Base-by-base conservation (phyloP, 2,329 filamentous ascomycete genomes). In the Ophiostoma triangulosporum region DNA sequence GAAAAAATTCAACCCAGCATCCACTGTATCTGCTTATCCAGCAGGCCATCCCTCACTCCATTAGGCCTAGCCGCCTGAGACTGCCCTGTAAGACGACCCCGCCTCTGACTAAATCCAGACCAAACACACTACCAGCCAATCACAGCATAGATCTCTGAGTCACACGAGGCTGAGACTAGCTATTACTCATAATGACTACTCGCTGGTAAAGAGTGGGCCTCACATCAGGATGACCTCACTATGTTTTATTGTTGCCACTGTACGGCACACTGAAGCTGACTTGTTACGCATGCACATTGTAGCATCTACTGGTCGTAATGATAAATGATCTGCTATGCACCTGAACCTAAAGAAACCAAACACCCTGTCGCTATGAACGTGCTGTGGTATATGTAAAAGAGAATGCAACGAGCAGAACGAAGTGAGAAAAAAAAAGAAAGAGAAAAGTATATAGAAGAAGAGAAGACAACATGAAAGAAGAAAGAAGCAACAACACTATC, bases 401-500 rank as follows among this genome's bases (percentile, higher is more conserved):
- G 29, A 12, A 38, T 9, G 12, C 11, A 38, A 20, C 3, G 7
- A 24, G 8, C 6, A 17, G n/a, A n/a, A n/a, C n/a, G n/a, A n/a
- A n/a, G n/a, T n/a, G 15, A 48, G 14, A 48, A 17, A 32, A 32
- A 32, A 22, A 17, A 3, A 35, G 29, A 29, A 32, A 43, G 26
- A 22, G 20, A 40, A 33, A 12, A 4, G 33, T 15, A 45, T 17
- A 38, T 24, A 38, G 11, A 29, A 15, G 12, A 9, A 38, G 29
- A 15, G 20, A 14, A 3, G 20, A 11, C 33, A 49, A 27, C 12
- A 32, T n/a, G 26, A 22, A 43, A 14, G n/a, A 2, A 15, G 20
- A 22, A 11, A 20, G 48, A 26, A 33, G 12, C 3, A 12, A 6
- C 12, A 29, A 14, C 15, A 20, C 29, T 64, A 86, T 58, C 78